Conservation (phyloP, 257 asterid species). For the Solanum ossicruentum region DNA sequence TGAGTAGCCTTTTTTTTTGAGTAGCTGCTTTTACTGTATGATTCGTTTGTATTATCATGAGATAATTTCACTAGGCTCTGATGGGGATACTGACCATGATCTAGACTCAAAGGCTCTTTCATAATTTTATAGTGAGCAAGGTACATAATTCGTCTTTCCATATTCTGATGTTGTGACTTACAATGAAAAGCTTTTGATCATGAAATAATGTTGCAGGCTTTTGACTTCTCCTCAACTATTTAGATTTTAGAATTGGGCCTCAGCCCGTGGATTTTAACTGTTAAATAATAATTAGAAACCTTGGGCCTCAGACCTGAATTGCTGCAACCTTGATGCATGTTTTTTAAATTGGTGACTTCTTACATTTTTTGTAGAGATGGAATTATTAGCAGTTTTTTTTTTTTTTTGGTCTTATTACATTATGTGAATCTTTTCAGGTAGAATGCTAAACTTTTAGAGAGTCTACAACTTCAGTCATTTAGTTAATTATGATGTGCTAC, state of each 20-base stretch:
- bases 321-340: neutral
- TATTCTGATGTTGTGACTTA: neutral
- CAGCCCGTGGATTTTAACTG: neutral
- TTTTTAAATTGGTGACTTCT: neutral
- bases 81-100: neutral
- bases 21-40: neutral
- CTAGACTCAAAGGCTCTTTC: neutral
- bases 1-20: neutral
- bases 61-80: neutral
- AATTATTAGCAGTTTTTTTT: neutral
- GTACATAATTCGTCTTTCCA: neutral
- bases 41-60: neutral
- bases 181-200: neutral
- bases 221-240: neutral
- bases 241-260: neutral
- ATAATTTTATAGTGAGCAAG: neutral
- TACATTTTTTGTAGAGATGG: neutral
- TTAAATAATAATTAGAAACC: neutral
- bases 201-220: neutral
- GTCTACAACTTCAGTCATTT: neutral
- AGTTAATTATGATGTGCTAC: neutral
- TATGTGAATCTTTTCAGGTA: neutral
- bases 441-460: neutral
- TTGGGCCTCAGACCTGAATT: neutral
- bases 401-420: neutral